Conservation (phyloP, 2,329 filamentous ascomycete genomes). For the Aspergillus viridinutans region DNA sequence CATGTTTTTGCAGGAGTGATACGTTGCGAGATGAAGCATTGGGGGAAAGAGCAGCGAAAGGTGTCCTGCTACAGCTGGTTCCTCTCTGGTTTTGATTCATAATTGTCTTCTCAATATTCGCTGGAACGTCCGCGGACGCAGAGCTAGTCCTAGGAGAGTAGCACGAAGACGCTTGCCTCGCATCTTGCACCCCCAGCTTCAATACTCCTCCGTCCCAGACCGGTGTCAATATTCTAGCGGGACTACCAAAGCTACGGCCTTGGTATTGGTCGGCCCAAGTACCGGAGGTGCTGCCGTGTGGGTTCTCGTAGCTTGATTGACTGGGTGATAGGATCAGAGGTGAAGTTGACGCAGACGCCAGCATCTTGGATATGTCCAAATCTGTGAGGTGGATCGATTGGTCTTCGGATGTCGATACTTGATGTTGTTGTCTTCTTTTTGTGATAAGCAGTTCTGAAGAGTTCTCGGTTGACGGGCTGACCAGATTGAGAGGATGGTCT, state of each 20-base stretch:
- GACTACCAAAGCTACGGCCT: not conserved
- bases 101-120: not conserved
- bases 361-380: constrained; percentile 25
- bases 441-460: constrained; percentile 16
- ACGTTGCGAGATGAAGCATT: not conserved
- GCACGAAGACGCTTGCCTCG: constrained; percentile 20
- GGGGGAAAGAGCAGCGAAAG: not conserved
- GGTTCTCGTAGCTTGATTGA: constrained; percentile 19
- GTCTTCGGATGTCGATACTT: constrained; percentile 12
- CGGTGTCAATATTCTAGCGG: not conserved
- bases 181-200: constrained; percentile 1
- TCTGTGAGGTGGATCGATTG: constrained; percentile 25
- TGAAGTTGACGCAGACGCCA: constrained; percentile 21
- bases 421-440: constrained; percentile 20
- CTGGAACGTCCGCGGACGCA: constrained; percentile 6
- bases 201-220: constrained; percentile 2
- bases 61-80: not conserved
- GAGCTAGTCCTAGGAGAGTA: constrained; percentile 23
- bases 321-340: constrained; percentile 17
- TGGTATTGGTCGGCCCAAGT: constrained; percentile 6
- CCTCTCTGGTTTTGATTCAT: not conserved
- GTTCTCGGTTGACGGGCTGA: constrained; percentile 13
- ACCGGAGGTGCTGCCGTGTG: constrained; percentile 10
- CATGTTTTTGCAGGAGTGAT: not conserved
- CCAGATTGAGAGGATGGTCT: constrained; percentile 7